phyloP scores from a whole-genome alignment of 306 rosid genomes.

The Prunus persica region Prunus_persica_NCBIv2 NC_034009.1:32795501-32796000 shows the following conservation, averaged over 20 bases:
- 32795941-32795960: not conserved
- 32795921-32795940: not conserved
- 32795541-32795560: not conserved
- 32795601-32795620: not conserved
- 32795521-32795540: not conserved
- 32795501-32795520: not conserved
- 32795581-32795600: not conserved
- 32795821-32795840: not conserved
- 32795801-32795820: not conserved
- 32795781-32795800: not conserved
- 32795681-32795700: not conserved
- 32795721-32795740: not conserved
- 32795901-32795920: not conserved
- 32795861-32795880: not conserved
- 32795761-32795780: not conserved
- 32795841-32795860: not conserved
- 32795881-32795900: not conserved
- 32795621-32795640: not conserved
- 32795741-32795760: not conserved
- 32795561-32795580: not conserved
- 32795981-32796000: not conserved
- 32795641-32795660: not conserved
- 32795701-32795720: not conserved
- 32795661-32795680: not conserved
- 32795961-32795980: not conserved